Base-by-base conservation (phyloP, 345 rosid species). In the Lepidium africanum region DNA sequence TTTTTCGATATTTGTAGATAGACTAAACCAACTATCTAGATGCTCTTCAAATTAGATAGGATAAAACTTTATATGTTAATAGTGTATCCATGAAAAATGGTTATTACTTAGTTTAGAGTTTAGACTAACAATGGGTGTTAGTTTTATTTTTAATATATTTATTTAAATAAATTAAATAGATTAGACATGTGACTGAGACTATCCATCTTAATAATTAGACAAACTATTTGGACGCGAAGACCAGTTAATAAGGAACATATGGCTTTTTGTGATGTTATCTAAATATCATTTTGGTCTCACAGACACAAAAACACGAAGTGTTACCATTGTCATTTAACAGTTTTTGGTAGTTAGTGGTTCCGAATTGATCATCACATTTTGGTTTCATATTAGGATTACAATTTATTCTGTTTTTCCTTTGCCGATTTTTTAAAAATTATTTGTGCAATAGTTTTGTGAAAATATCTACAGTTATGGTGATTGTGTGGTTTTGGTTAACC, bases 181-280 rank as follows among this genome's bases (percentile, higher is more conserved):
- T 58, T 65, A 73, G 61, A 73, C 77, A 40, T 49, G 48, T 73
- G 77, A 73, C 1, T 49, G 60, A 59, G 65, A 73, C 71, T 65
- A 65, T 48, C 66, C 9, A 65, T 49, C 52, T 48, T 65, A 57
- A 32, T 65, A 52, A 70, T 58, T 27, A 38, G 40, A 35, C 21
- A 71, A 14, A 12, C 43, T 46, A 55, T 72, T 55, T 55, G 70
- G 70, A 30, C 6, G 33, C 4, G 65, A 64, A 38, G 11, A 14
- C 59, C 12, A 72, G 43, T 35, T 42, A 53, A 30, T 35, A 41
- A 47, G 64, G 59, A 59, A 63, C 76, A 63, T 6, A 37, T 55
- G 57, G 23, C 40, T 23, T 37, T 72, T 71, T 56, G 36, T 49
- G 65, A 72, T 56, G 71, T 64, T 39, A 32, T 64, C 37, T 64